Evolutionary conservation across 2,329 filamentous ascomycete species (phyloP), one percentile per base, ranked within the genome.

Genomic region (Ceratocystis diversiconidia): DNA sequence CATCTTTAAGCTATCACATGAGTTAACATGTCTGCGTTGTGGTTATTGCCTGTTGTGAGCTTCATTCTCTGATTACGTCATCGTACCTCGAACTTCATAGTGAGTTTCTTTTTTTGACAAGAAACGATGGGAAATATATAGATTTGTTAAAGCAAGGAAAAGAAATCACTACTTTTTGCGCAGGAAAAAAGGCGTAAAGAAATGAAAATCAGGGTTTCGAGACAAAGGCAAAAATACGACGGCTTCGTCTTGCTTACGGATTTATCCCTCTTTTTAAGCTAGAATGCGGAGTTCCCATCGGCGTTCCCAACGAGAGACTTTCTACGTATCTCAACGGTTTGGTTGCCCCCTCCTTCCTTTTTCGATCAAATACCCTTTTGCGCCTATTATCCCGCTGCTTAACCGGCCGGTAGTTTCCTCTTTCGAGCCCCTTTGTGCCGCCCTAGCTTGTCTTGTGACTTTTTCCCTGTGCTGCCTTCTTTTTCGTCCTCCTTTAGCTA

Each of bases 1-100:
- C 76, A 71, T 87, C 85, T 73, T 81, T 83, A 69, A 86, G 77
- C 79, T 85, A 59, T n/a, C 57, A 41, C 19, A 22, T 43, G n/a
- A 7, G 44, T 8, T 30, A 67, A 55, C 12, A 36, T 55, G 50
- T n/a, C 3, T 17, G 32, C 57, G 8, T 36, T n/a, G 61, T 36
- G 22, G 44, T 10, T 17, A 12, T 43, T n/a, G 30, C 59, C 5
- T 3, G 32, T 22, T 41, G 17, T 41, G 5, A 25, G n/a, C 12
- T 46, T 32, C 32, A 36, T 60, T 22, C 4, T 19, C 5, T 17
- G 19, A 19, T 48, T 30, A 62, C 43, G 41, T 48, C 17, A 48
- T 48, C 64, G 32, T 63, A 66, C 64, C 44, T 66, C 30, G 60
- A 66, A 61, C 43, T 52, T 52, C 64, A 67, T 65, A 7, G 41